These are phyloP conservation scores for Verticillium longisporum DNA, from an alignment of 2,329 filamentous ascomycete genomes.

Conservation along the genomic window DNA sequence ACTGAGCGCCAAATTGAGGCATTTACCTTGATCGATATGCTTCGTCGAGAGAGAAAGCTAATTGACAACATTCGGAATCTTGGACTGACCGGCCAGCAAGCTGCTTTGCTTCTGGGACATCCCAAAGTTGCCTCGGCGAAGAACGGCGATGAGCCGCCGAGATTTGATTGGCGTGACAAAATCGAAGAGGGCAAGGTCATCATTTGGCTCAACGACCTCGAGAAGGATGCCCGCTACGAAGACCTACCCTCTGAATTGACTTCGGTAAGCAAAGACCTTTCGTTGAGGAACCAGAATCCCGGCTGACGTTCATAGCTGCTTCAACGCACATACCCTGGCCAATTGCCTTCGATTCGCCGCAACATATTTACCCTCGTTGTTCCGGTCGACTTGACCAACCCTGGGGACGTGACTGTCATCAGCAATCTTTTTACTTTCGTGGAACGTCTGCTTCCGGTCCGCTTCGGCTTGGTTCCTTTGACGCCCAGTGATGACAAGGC, in stretches of 20 bases:
- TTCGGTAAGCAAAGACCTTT: constrained; percentile 44
- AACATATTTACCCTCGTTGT: constrained; percentile 84
- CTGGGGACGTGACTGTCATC: constrained; percentile 62
- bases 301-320: constrained; percentile 50
- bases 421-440: constrained; percentile 66
- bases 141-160: constrained; percentile 51
- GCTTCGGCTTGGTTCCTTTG: constrained; percentile 80
- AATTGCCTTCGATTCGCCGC: constrained; percentile 71
- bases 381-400: constrained; percentile 69
- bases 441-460: constrained; percentile 71
- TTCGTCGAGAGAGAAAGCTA: constrained; percentile 74
- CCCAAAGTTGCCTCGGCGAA: constrained; percentile 62
- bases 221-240: constrained; percentile 78
- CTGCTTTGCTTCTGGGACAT: constrained; percentile 73
- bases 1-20: constrained; percentile 81
- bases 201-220: constrained; percentile 89
- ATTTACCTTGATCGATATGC: constrained; percentile 71
- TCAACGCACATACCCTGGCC: constrained; percentile 74
- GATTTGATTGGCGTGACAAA: constrained; percentile 87
- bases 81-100: constrained; percentile 69
- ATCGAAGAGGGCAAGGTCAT: constrained; percentile 78
- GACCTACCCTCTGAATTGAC: constrained; percentile 60
- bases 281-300: constrained; percentile 7
- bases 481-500: constrained; percentile 49
- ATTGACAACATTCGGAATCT: constrained; percentile 68